Conservation (phyloP, 2,329 filamentous ascomycete species). For the Rhynchosporium secalis region DNA sequence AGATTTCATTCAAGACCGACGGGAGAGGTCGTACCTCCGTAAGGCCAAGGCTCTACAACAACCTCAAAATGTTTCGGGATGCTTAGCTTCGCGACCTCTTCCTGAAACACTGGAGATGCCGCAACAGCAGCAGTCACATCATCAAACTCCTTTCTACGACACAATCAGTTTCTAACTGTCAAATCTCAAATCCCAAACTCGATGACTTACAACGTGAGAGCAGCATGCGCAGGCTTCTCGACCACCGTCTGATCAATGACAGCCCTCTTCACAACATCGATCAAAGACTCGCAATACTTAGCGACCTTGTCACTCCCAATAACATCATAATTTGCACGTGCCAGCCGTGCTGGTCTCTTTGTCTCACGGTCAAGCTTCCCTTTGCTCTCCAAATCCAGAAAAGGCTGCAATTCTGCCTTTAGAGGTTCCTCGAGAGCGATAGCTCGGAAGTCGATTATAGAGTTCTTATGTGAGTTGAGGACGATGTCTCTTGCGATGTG, state of each 20-base stretch:
- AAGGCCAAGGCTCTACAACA: constrained; percentile 55
- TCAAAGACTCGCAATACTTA: constrained; percentile 54
- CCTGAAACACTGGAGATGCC: constrained; percentile 52
- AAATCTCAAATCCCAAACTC: not conserved
- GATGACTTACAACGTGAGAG: constrained; percentile 45
- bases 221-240: constrained; percentile 47
- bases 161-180: not conserved
- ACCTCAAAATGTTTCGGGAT: constrained; percentile 55
- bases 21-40: constrained; percentile 45
- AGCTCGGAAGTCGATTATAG: constrained; percentile 60
- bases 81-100: constrained; percentile 50
- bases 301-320: constrained; percentile 53
- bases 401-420: constrained; percentile 51
- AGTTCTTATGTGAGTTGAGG: constrained; percentile 31
- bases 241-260: constrained; percentile 48
- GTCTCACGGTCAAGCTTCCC: constrained; percentile 42
- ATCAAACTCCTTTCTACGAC: constrained; percentile 48
- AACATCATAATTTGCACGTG: constrained; percentile 57
- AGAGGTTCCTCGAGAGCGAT: constrained; percentile 57
- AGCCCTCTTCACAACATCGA: constrained; percentile 47
- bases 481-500: constrained; percentile 53
- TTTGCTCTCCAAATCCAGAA: constrained; percentile 48
- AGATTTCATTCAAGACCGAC: not conserved
- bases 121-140: constrained; percentile 50
- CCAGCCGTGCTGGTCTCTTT: constrained; percentile 50